Conservation (phyloP, 805 yeast species). For the Yamadazyma nakazawae region DNA sequence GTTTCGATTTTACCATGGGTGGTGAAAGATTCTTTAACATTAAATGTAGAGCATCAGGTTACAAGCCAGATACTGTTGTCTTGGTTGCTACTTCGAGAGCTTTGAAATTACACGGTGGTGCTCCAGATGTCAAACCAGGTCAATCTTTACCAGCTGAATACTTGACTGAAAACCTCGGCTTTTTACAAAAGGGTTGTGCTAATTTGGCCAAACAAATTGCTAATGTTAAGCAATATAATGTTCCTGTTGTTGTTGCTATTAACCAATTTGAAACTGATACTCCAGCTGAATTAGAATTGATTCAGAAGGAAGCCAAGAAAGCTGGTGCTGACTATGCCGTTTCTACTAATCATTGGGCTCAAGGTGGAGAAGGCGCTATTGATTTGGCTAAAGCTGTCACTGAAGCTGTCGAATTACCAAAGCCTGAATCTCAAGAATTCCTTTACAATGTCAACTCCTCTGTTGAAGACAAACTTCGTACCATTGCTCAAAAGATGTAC, state of each 20-base stretch:
- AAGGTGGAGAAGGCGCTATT: constrained; percentile 90
- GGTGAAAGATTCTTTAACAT: constrained; percentile 96
- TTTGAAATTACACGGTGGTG: constrained; percentile 96
- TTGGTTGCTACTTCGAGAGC: constrained; percentile 96
- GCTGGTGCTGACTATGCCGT: constrained; percentile 97
- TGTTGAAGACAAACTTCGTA: constrained; percentile 75
- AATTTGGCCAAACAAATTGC: constrained; percentile 87
- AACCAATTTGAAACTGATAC: constrained; percentile 85
- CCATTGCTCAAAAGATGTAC: constrained; percentile 85
- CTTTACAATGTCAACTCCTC: constrained; percentile 68
- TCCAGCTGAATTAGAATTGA: constrained; percentile 71
- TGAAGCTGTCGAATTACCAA: constrained; percentile 53
- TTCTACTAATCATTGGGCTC: constrained; percentile 89
- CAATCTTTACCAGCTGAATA: constrained; percentile 80
- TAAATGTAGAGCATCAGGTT: constrained; percentile 89
- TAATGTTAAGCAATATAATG: constrained; percentile 79
- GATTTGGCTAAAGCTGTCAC: constrained; percentile 82
- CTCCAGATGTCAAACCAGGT: constrained; percentile 95
- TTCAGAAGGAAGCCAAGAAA: constrained; percentile 71
- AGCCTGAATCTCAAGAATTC: constrained; percentile 42
- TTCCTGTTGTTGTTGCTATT: constrained; percentile 93
- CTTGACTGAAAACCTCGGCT: constrained; percentile 73
- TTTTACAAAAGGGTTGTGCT: constrained; percentile 74
- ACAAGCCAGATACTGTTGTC: constrained; percentile 84
- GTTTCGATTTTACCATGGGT: constrained; percentile 98